Evolutionary conservation across 2,329 filamentous ascomycete species (phyloP), one percentile per base, ranked within the genome.

Genomic region (Colletotrichum karsti): DNA sequence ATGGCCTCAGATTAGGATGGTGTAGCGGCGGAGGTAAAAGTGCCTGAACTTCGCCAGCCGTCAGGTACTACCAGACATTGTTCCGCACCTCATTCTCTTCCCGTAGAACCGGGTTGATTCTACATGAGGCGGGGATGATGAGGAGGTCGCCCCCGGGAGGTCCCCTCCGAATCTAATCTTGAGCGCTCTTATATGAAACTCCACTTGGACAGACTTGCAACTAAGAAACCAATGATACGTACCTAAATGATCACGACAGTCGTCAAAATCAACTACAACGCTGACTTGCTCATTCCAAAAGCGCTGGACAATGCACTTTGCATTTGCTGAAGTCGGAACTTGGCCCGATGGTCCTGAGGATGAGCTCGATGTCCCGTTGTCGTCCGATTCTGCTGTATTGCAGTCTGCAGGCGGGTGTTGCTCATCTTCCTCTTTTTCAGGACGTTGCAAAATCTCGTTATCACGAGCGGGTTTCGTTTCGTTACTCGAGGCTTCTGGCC

Each of bases 221-320:
- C 59, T 42, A 42, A 24, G 60, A 61, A 30, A 57, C 7, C 20
- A 28, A 24, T 26, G 30, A 41, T 70, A 56, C 69, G 13, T 70
- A 88, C 87, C 87, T 44, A 90, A 72, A 76, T 89, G 86, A 73
- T 90, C 87, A 75, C 87, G 79, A 71, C 83, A 84, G 53, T 80
- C 75, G 28, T 81, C 79, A 67, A 84, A 83, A 13, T 84, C 82
- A 15, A 89, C 86, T 4, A 81, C 78, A 7, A 88, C 75, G 58
- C 78, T 81, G 54, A 89, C 75, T 67, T 89, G 80, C 26, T 80
- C 77, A 42, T 77, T 76, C 86, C 87, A 89, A 67, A 85, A 84
- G 15, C 44, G 62, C 24, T 39, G 48, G 12, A 64, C 20, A n/a
- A 54, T 33, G 12, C 46, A 73, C 55, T 66, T 60, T 56, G 50